Base-by-base conservation (phyloP, 768 basidiomycete genomes). In the Chalciporus piperatus region DNA sequence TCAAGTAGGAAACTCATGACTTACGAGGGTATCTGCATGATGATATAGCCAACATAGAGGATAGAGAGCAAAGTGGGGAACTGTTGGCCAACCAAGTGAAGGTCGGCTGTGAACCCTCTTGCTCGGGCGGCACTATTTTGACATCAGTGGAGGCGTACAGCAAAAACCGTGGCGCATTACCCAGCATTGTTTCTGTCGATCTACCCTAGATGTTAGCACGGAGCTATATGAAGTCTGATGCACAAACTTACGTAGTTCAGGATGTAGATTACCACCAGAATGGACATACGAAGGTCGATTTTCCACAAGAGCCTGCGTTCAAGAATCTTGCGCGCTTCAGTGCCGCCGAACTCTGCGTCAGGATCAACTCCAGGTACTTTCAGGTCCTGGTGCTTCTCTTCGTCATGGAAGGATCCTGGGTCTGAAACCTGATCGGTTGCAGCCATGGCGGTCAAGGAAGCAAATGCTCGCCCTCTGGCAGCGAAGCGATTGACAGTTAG, bases 181-280 rank as follows among this genome's bases (percentile, higher is more conserved):
- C 78, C 69, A 33, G 78, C 84, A 66, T 86, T 87, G 61, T 87
- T 89, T 41, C 85, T 75, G 62, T 89, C 85, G 49, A 89, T 77
- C 78, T 85, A 41, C 12, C 2, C 33, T 17, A 12, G 16, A 19
- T 6, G 41, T 52, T n/a, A 52, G 50, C 19, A 8, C 39, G 14
- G 25, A 37, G 47, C 9, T 22, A 17, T 25, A 19, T 19, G 25
- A 28, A 46, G 51, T 19, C 2, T 0, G 32, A 38, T 19, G 38
- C 22, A 44, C 32, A 39, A 41, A 19, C 56, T 45, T 41, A 72
- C 70, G 35, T 70, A 74, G 56, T 72, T 74, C 12, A 72, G 47
- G 35, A 74, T 70, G 38, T 72, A 71, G 32, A 74, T 70, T 14
- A 69, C 42, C 23, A 81, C 68, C 54, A 82, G 57, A 43, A 82